Evolutionary conservation across 768 basidiomycete species (phyloP).

Genomic region (Leccinellum rugosiceps): DNA sequence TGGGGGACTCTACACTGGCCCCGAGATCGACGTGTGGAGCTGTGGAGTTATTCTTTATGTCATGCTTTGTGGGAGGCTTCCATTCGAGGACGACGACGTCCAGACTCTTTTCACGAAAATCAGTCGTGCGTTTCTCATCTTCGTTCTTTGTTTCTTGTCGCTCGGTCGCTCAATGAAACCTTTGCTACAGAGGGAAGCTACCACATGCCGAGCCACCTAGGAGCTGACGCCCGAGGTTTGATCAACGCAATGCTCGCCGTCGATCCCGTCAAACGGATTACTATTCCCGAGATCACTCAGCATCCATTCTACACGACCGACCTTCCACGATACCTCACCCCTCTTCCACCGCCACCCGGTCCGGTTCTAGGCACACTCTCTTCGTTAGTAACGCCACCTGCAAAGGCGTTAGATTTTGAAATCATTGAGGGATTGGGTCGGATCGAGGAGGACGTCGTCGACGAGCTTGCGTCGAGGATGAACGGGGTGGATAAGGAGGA

Average conservation of each 20-base stretch:
- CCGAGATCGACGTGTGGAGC: slow-evolving; percentile 99
- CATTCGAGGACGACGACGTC: slow-evolving; percentile 97
- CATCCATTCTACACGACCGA: slow-evolving; percentile 89
- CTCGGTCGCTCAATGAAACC: neutral
- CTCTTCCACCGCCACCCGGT: slow-evolving; percentile 74
- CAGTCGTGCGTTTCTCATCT: slow-evolving; percentile 52
- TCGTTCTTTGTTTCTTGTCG: neutral
- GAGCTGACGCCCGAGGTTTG: slow-evolving; percentile 71
- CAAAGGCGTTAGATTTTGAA: slow-evolving; percentile 69
- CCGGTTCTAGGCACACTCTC: slow-evolving; percentile 74
- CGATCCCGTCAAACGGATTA: slow-evolving; percentile 93
- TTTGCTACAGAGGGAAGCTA: slow-evolving; percentile 70
- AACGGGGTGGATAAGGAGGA: slow-evolving; percentile 76
- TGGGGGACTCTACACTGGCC: slow-evolving; percentile 92
- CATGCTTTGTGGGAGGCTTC: slow-evolving; percentile 91
- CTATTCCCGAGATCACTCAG: slow-evolving; percentile 84
- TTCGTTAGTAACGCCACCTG: slow-evolving; percentile 60
- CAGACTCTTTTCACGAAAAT: slow-evolving; percentile 93
- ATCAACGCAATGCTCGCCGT: slow-evolving; percentile 89
- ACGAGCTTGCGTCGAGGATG: slow-evolving; percentile 73
- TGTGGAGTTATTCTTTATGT: slow-evolving; percentile 99
- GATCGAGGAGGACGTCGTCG: slow-evolving; percentile 89
- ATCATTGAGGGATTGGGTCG: slow-evolving; percentile 90
- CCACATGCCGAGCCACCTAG: slow-evolving; percentile 79
- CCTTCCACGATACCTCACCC: slow-evolving; percentile 81